Conservation (phyloP, 2,329 filamentous ascomycete genomes). For the Exophiala sp. region DNA sequence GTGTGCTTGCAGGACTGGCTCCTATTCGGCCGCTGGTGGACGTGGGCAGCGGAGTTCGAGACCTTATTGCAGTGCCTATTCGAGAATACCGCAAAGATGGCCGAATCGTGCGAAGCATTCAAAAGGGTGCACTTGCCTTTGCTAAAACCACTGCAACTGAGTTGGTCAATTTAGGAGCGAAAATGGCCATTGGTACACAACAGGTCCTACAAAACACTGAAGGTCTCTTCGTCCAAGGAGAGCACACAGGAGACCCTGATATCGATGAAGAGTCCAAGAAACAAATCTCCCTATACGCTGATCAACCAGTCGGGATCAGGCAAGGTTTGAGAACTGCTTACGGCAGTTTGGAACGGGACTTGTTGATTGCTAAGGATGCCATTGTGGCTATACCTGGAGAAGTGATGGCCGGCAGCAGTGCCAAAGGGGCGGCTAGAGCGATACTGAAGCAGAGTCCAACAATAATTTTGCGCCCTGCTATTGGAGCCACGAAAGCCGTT, state of each 20-base stretch:
- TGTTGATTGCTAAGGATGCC: constrained; percentile 82
- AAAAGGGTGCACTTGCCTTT: constrained; percentile 86
- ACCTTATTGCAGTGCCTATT: constrained; percentile 85
- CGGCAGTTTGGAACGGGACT: constrained; percentile 75
- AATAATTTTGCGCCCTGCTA: constrained; percentile 83
- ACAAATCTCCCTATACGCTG: constrained; percentile 85
- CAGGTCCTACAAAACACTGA: constrained; percentile 89
- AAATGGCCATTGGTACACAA: constrained; percentile 90
- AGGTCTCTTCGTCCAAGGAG: constrained; percentile 59
- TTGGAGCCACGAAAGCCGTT: constrained; percentile 84
- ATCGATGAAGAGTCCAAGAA: constrained; percentile 67
- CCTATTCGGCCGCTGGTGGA: constrained; percentile 89
- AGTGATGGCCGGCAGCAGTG: constrained; percentile 79
- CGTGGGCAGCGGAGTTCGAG: constrained; percentile 78
- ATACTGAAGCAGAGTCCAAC: constrained; percentile 83
- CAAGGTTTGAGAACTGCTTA: constrained; percentile 83
- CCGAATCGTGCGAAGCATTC: constrained; percentile 82
- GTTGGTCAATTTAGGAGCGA: constrained; percentile 89
- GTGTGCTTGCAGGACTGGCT: constrained; percentile 82
- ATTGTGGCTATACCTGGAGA: constrained; percentile 93
- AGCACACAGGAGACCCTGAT: constrained; percentile 55
- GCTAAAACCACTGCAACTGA: constrained; percentile 91
- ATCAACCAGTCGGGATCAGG: constrained; percentile 85
- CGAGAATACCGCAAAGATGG: constrained; percentile 93
- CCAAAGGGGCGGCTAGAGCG: constrained; percentile 73